These are phyloP conservation scores for Amanita exitialis DNA, from an alignment of 768 basidiomycete species.

Conservation along the genomic window DNA sequence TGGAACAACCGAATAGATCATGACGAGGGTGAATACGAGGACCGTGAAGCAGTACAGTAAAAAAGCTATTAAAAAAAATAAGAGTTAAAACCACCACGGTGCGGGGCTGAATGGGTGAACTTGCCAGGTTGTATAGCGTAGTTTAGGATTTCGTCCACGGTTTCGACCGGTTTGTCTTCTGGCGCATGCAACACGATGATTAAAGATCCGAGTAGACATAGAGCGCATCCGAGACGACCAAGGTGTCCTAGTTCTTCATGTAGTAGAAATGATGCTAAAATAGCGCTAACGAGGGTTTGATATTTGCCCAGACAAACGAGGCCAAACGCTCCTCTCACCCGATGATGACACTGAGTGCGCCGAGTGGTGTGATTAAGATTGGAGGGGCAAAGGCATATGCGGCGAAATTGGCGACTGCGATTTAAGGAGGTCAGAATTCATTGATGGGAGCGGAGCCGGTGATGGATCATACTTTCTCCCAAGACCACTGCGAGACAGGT, in stretches of 20 bases:
- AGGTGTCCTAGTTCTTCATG: constrained; percentile 92
- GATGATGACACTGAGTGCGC: constrained; percentile 91
- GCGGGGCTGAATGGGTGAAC: background rate
- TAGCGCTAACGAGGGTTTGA: constrained; percentile 48
- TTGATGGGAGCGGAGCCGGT: background rate
- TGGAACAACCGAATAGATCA: constrained; percentile 84
- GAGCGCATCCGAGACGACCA: constrained; percentile 76
- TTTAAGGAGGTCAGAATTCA: constrained; percentile 1
- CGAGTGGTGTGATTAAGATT: constrained; percentile 96
- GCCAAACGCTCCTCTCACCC: constrained; percentile 40
- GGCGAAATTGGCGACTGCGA: constrained; percentile 78
- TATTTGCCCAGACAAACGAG: background rate
- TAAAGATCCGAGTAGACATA: constrained; percentile 80
- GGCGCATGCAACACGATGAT: constrained; percentile 97
- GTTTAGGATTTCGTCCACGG: constrained; percentile 86
- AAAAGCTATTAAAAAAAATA: constrained; percentile 65
- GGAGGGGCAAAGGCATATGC: constrained; percentile 98
- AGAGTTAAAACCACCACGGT: background rate
- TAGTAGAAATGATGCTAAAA: constrained; percentile 88
- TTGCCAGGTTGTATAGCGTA: constrained; percentile 91
- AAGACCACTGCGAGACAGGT: constrained; percentile 58
- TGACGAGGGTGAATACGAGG: constrained; percentile 67
- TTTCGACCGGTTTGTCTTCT: constrained; percentile 86
- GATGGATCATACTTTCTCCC: constrained; percentile 63
- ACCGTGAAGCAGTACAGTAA: constrained; percentile 84